Base-by-base conservation (phyloP, 1,284 basidiomycete genomes). In the Naganishia sp. region DNA sequence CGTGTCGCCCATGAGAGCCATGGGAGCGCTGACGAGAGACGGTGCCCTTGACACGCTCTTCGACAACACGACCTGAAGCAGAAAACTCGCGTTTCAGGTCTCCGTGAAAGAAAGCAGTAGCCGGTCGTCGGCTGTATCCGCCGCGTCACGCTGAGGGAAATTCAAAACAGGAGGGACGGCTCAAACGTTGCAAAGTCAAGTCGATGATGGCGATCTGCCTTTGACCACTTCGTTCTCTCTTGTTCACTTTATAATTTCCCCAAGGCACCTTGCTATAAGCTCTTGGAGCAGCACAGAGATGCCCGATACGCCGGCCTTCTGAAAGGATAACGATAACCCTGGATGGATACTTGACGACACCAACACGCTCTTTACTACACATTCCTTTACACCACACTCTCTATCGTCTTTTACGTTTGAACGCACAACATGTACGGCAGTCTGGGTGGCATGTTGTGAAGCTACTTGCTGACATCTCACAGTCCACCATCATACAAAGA, bases 381-480 rank as follows among this genome's bases (percentile, higher is more conserved):
- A 61, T 41, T 61, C 58, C 28, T 61, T 61, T 61, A 28, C 58
- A 41, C 28, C 58, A 61, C 58, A 51, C 50, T 61, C 58, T 51
- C 31, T 42, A 41, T 23, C 41, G 35, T 11, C 41, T 17, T 42
- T 42, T 13, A 25, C 31, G 18, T 17, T 51, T 51, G 23, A 51
- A 21, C 31, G 2, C 31, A 47, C 45, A 35, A 32, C 52, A 51
- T 23, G 58, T 61, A 51, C 17, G 47, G 50, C n/a, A 21, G 18
- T 2, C n/a, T 23, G 3, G 32, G 7, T 28, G 6, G 10, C 13
- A 2, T 18, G 3, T 35, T n/a, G 52, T 2, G 11, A 41, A 25
- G 21, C 10, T 11, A 6, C 6, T 28, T 50, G 21, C 50, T 18
- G 6, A 21, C 9, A 2, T 18, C 6, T n/a, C 7, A 13, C 39